Evolutionary conservation across 2,329 filamentous ascomycete genomes (phyloP).

Genomic region (Tolypocladium cylindrosporum): DNA sequence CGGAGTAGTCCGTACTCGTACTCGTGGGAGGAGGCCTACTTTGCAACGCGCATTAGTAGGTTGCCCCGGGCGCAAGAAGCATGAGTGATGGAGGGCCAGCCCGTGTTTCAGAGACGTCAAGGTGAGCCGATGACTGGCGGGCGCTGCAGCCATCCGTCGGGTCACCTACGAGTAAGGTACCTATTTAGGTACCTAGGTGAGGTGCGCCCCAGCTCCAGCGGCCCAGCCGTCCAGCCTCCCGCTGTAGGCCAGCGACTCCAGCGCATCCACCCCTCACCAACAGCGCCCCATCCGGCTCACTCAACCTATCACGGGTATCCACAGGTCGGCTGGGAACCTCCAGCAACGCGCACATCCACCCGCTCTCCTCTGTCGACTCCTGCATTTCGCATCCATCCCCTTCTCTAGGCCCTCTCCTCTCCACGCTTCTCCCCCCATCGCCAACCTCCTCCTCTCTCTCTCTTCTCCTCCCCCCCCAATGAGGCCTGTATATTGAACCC

Average conservation of each 20-base stretch:
- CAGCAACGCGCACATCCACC: not conserved
- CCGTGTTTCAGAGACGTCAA: not conserved
- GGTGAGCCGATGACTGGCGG: not conserved
- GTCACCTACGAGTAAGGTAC: not conserved
- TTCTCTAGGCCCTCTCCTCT: conserved; percentile 12
- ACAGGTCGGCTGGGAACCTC: not conserved
- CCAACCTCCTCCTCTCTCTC: conserved; percentile 4
- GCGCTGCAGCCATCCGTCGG: not conserved
- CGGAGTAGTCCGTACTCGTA: too few species aligned
- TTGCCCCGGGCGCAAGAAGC: not conserved
- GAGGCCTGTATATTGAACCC: conserved; percentile 27
- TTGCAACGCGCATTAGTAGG: too few species aligned
- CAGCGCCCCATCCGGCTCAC: not conserved
- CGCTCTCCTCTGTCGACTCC: not conserved
- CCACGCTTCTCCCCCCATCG: conserved; percentile 15
- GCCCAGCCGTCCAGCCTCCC: not conserved
- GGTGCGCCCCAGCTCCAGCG: not conserved
- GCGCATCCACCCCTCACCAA: not conserved
- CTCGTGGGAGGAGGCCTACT: too few species aligned
- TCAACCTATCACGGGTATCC: not conserved
- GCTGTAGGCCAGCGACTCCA: not conserved
- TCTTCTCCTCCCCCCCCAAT: conserved; percentile 12
- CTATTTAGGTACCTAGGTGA: not conserved
- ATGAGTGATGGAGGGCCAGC: not conserved
- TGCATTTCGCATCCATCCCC: conserved; percentile 10